Conservation (phyloP, 2,329 filamentous ascomycete species). For the Ophiostoma montium region DNA sequence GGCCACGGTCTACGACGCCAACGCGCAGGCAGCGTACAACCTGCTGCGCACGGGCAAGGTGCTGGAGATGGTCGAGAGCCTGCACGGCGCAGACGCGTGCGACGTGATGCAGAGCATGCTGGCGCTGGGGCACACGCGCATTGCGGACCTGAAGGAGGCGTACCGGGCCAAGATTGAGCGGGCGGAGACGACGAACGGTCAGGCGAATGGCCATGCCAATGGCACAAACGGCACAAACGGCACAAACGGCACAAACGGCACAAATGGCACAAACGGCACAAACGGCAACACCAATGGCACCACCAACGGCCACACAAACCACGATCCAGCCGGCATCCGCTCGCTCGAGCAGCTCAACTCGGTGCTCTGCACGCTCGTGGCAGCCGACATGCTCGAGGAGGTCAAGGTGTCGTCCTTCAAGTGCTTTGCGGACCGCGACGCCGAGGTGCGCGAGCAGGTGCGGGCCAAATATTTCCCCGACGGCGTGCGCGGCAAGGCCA, state of each 20-base stretch:
- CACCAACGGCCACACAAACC: conserved; percentile 17
- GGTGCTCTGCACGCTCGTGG: conserved; percentile 40
- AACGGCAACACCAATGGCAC: conserved; percentile 20
- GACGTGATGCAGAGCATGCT: conserved; percentile 63
- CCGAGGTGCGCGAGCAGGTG: conserved; percentile 49
- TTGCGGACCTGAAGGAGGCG: conserved; percentile 54
- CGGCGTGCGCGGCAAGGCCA: conserved; percentile 50
- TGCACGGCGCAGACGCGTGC: conserved; percentile 61
- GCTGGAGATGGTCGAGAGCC: conserved; percentile 56
- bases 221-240: conserved; percentile 9
- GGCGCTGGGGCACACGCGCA: conserved; percentile 60
- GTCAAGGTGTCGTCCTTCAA: conserved; percentile 43
- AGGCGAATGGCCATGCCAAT: conserved; percentile 12
- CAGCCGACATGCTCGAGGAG: conserved; percentile 53
- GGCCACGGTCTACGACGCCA: conserved; percentile 60
- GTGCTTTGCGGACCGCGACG: conserved; percentile 45
- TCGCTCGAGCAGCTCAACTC: conserved; percentile 35
- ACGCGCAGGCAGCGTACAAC: conserved; percentile 66
- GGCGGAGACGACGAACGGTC: conserved; percentile 5
- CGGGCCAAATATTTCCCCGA: conserved; percentile 38
- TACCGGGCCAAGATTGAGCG: conserved; percentile 27
- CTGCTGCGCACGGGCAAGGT: conserved; percentile 73
- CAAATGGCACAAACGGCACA: conserved; percentile 1
- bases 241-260: background rate
- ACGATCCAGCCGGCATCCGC: conserved; percentile 22